Base-by-base conservation (phyloP, 495 filamentous ascomycete genomes). In the Paragyromitra xinjiangensis region DNA sequence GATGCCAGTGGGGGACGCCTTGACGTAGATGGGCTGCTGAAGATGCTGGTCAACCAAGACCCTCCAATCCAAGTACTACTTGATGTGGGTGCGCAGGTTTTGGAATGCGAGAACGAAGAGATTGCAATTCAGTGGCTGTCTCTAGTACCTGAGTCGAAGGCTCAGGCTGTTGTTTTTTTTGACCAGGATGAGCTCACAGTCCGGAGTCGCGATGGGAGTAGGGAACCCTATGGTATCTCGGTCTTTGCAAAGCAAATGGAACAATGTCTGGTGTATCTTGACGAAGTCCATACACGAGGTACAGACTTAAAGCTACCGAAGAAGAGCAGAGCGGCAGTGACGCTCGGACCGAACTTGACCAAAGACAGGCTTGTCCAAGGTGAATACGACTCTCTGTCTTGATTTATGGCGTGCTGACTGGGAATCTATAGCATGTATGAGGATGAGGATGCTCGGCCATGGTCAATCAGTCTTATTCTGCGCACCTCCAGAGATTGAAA, bases 351-450 rank as follows among this genome's bases (percentile, higher is more conserved):
- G 0, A 84, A 85, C n/a, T 82, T 92, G 5, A 91, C 91, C 0
- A 94, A 94, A 80, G 92, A 94, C 63, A 86, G 87, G 51, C 82
- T 92, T 1, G 90, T 93, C 0, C 93, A 95, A 89, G 91, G 91
- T 92, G 85, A 26, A 79, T 84, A 79, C 7, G 29, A 34, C 22
- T 14, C 26, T 5, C 11, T n/a, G 7, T 61, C 2, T 51, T 19
- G 6, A n/a, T 5, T 51, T 51, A 1, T 1, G 16, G 6, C 11
- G 16, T 34, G 2, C 34, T n/a, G 8, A 53, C n/a, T 26, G 50
- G 45, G 5, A 1, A 6, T 65, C 1, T 58, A 40, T 64, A 91
- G 90, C 90, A 5, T 92, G 90, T 67, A 92, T 91, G 89, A 79
- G 90, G 58, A 89, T 91, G 89, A 79, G 90, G 64, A 87, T 88